Base-by-base conservation (phyloP, 768 basidiomycete species). In the Chlorophyllum brunneum region DNA sequence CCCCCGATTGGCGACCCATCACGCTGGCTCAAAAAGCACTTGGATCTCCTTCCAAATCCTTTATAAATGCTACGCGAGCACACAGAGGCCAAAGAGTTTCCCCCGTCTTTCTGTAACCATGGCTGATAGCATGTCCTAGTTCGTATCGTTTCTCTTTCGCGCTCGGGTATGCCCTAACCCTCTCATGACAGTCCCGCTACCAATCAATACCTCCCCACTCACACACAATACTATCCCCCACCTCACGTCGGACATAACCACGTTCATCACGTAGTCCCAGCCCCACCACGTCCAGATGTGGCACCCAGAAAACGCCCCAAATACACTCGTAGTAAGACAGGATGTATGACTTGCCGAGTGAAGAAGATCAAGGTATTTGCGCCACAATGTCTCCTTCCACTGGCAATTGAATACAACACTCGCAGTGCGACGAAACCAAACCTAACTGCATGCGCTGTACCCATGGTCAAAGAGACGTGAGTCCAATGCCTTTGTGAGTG, bases 321-420 rank as follows among this genome's bases (percentile, higher is more conserved):
- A 75, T 95, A 95, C 61, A 92, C 90, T 56, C 81, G 94, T 60
- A 92, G 89, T 70, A 94, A 95, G 73, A 93, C 92, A 1, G 94
- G 94, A 20, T 98, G 94, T 65, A 71, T 95, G 65, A 94, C 91
- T 37, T 98, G 94, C 78, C 81, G 94, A 61, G 81, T 83, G 56
- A 94, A 95, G 77, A 91, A 95, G 77, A 92, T 98, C 63, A 97
- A 97, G 81, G 90, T 89, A 48, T 78, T 64, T 49, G 49, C 18
- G 31, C 30, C 48, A 29, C 16, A 34, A n/a, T 22, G 40, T 45
- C 34, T 34, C 40, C 13, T n/a, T 56, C 40, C 36, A 20, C 13
- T 29, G 39, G 9, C 42, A 50, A 27, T 40, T 22, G 31, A 37
- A 16, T 22, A 22, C 26, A 30, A 13, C 34, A 16, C 22, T 42